phyloP scores from a whole-genome alignment of 2,329 filamentous ascomycete genomes.

The Arthrobotrys sinensis region DNA sequence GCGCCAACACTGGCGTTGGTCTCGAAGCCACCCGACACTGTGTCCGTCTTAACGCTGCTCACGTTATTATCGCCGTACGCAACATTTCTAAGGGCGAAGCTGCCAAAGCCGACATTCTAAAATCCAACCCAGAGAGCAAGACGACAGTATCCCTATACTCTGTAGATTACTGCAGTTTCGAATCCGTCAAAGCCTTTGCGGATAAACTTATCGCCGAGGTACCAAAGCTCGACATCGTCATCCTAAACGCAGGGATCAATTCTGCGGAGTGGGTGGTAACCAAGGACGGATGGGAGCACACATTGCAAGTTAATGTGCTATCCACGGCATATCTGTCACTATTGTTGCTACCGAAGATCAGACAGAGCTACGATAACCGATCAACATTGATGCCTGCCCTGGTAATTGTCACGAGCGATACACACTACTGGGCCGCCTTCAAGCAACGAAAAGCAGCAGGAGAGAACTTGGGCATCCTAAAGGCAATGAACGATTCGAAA shows the following conservation, averaged over 20 bases:
- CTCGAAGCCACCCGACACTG: constrained; percentile 68
- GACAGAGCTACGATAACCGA: constrained; percentile 63
- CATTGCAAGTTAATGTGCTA: constrained; percentile 74
- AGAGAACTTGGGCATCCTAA: constrained; percentile 47
- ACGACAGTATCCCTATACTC: constrained; percentile 63
- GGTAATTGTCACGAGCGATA: constrained; percentile 68
- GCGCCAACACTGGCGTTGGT: constrained; percentile 69
- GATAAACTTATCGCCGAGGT: constrained; percentile 67
- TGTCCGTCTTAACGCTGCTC: constrained; percentile 66
- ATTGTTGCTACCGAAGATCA: constrained; percentile 70
- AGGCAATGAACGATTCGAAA: constrained; percentile 58
- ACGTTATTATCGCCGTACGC: constrained; percentile 69
- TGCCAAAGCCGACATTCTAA: constrained; percentile 67
- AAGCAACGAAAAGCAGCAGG: constrained; percentile 35
- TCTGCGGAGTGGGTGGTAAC: constrained; percentile 47
- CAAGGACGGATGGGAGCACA: constrained; percentile 71
- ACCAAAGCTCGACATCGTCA: constrained; percentile 67
- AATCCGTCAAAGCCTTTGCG: constrained; percentile 69
- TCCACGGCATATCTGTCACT: constrained; percentile 73
- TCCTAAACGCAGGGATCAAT: constrained; percentile 55
- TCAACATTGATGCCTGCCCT: constrained; percentile 65
- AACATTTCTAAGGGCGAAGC: constrained; percentile 68
- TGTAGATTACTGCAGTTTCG: constrained; percentile 70
- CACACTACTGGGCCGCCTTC: constrained; percentile 65
- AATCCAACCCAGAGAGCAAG: constrained; percentile 46